These are phyloP conservation scores for Carex scoparia DNA, from an alignment of 176 grass and related monocot species.

Conservation along the genomic window DNA sequence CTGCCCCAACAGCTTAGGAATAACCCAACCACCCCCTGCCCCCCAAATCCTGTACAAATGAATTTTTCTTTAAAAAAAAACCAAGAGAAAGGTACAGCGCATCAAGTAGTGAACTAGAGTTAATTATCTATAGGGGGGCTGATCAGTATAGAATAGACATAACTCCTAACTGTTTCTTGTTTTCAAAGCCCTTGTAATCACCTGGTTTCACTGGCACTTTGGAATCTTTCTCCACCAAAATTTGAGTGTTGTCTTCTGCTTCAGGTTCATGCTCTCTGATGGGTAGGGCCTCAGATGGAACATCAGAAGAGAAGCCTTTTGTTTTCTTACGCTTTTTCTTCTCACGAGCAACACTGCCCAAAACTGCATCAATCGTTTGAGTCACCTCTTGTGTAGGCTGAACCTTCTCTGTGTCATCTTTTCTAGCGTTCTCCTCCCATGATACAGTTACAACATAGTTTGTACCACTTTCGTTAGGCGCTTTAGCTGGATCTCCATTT, in stretches of 20 bases:
- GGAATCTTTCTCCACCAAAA: neutral
- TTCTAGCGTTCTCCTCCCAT: constrained; percentile 9
- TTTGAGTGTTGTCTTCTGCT: neutral
- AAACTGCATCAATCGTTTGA: neutral
- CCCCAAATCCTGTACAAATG: neutral
- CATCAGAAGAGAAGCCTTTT: constrained; percentile 36
- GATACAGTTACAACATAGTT: constrained; percentile 21
- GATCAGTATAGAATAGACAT: neutral
- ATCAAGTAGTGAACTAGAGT: neutral
- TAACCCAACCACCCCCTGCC: neutral
- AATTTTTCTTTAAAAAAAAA: neutral
- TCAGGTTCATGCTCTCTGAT: constrained; percentile 23
- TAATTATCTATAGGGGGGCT: neutral
- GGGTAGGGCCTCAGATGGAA: constrained; percentile 24
- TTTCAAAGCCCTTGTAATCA: neutral
- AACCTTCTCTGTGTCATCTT: neutral
- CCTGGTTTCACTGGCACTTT: constrained; percentile 1
- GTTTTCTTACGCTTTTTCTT: constrained; percentile 32
- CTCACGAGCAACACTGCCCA: neutral
- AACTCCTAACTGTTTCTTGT: neutral
- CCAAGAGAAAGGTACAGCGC: neutral
- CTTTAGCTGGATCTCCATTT: constrained; percentile 20
- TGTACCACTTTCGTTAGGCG: neutral
- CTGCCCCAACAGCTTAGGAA: neutral
- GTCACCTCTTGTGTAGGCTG: neutral